Conservation (phyloP, 139 green algal species). For the Tetradesmus lagerheimii region DNA sequence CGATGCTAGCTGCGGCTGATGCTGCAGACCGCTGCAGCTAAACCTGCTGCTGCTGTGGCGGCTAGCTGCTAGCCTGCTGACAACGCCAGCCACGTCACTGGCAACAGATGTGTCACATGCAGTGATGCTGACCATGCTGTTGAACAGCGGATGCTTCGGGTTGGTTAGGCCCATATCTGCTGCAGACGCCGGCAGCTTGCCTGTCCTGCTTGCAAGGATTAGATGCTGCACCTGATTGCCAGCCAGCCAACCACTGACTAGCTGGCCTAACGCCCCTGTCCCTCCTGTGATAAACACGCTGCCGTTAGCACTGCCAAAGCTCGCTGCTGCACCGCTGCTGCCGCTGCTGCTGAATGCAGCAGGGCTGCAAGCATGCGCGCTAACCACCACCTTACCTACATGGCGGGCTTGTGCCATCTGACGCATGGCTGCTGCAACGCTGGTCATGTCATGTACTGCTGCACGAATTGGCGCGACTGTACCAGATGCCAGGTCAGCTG, state of each 20-base stretch:
- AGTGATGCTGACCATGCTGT: conserved; percentile 45
- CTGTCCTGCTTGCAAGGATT: conserved; percentile 63
- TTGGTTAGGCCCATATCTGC: neutral
- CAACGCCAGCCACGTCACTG: neutral
- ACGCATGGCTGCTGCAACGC: conserved; percentile 66
- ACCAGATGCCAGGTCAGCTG: conserved; percentile 60
- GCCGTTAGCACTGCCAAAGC: neutral
- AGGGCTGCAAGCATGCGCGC: neutral
- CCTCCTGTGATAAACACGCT: conserved; percentile 69
- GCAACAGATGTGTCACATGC: neutral
- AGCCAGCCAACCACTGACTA: conserved; percentile 66
- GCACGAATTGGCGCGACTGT: conserved; percentile 64
- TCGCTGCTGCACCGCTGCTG: conserved; percentile 15
- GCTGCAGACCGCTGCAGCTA: neutral
- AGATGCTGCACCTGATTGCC: conserved; percentile 45
- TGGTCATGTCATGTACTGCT: conserved; percentile 56
- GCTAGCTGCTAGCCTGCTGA: neutral
- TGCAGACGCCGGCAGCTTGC: conserved; percentile 18
- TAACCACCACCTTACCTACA: conserved; percentile 89
- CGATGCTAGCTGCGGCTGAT: conserved; percentile 4
- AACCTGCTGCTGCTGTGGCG: neutral
- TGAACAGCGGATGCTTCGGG: conserved; percentile 31
- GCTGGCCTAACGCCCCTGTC: conserved; percentile 63
- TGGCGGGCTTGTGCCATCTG: conserved; percentile 82
- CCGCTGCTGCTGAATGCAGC: conserved; percentile 8